These are phyloP conservation scores for Boletus sensibilis DNA, from an alignment of 768 basidiomycete genomes.

Conservation along the genomic window DNA sequence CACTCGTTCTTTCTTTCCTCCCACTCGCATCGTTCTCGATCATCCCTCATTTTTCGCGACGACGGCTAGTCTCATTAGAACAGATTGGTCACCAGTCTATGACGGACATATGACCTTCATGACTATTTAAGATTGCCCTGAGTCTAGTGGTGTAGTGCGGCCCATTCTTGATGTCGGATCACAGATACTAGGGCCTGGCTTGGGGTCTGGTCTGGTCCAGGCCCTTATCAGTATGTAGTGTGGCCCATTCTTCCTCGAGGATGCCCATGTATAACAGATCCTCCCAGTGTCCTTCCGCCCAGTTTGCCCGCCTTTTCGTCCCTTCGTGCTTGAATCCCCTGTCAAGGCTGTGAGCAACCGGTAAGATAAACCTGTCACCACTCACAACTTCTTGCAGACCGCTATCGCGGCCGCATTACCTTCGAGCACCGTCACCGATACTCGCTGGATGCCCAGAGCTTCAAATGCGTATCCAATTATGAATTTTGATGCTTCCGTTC, in stretches of 20 bases:
- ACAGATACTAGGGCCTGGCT: too few species aligned
- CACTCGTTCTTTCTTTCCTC: too few species aligned
- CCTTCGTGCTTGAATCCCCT: slow-evolving; percentile 38
- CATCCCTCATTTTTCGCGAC: too few species aligned
- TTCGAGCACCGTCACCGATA: slow-evolving; percentile 26
- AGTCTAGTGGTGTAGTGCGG: too few species aligned
- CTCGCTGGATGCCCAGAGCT: slow-evolving; percentile 29
- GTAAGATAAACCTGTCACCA: not conserved
- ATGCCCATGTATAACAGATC: slow-evolving; percentile 32
- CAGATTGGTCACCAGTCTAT: too few species aligned
- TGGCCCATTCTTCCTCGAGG: slow-evolving; percentile 36
- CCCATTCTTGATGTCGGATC: too few species aligned
- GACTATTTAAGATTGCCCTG: not conserved
- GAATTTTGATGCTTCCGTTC: slow-evolving; percentile 35
- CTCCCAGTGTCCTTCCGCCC: slow-evolving; percentile 35
- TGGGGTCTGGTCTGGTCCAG: too few species aligned
- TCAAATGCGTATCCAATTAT: slow-evolving; percentile 34
- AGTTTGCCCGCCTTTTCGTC: slow-evolving; percentile 29
- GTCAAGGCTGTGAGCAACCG: not conserved
- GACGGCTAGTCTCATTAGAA: too few species aligned
- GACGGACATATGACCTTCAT: not conserved
- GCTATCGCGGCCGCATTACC: slow-evolving; percentile 20
- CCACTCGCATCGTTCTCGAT: too few species aligned
- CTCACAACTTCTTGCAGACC: slow-evolving; percentile 34
- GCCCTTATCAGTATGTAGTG: too few species aligned